Evolutionary conservation across 73 alveolate species (phyloP).

Genomic region (Stentor coeruleus): DNA sequence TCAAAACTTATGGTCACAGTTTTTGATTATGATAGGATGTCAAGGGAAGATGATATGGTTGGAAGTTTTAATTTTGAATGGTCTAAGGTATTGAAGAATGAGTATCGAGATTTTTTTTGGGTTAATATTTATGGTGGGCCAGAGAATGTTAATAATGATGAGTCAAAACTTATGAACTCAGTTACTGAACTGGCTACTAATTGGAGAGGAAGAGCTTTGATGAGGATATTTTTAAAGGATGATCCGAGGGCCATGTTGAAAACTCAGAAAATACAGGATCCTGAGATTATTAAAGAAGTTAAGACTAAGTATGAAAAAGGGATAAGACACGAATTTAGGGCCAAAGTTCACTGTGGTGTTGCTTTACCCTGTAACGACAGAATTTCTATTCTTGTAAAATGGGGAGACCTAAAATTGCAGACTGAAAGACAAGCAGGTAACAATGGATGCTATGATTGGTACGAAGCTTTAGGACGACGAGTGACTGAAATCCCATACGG

Average conservation of each 20-base stretch:
- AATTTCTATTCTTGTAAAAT: conserved; percentile 47
- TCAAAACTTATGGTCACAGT: conserved; percentile 45
- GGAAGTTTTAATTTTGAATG: conserved; percentile 48
- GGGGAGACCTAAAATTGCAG: conserved; percentile 41
- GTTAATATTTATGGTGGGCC: conserved; percentile 80
- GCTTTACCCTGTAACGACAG: conserved; percentile 56
- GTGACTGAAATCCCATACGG: conserved; percentile 31
- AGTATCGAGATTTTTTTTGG: conserved; percentile 45
- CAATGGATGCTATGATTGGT: conserved; percentile 58
- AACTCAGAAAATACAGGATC: conserved; percentile 36
- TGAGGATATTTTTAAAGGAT: conserved; percentile 55
- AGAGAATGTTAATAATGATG: conserved; percentile 47
- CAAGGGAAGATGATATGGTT: conserved; percentile 52
- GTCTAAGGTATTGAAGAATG: conserved; percentile 31
- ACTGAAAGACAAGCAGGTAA: conserved; percentile 28
- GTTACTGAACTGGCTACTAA: conserved; percentile 76
- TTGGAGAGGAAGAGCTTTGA: conserved; percentile 86
- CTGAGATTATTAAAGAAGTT: conserved; percentile 44
- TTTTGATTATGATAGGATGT: conserved; percentile 44
- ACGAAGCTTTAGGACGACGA: conserved; percentile 33
- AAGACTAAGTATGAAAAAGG: conserved; percentile 19
- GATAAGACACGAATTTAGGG: conserved; percentile 50
- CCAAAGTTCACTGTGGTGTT: conserved; percentile 56
- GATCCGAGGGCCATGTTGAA: conserved; percentile 56
- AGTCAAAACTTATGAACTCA: conserved; percentile 70